Evolutionary conservation across 345 rosid genomes (phyloP), one percentile per base, ranked within the genome.

Genomic region (Angophora floribunda): DNA sequence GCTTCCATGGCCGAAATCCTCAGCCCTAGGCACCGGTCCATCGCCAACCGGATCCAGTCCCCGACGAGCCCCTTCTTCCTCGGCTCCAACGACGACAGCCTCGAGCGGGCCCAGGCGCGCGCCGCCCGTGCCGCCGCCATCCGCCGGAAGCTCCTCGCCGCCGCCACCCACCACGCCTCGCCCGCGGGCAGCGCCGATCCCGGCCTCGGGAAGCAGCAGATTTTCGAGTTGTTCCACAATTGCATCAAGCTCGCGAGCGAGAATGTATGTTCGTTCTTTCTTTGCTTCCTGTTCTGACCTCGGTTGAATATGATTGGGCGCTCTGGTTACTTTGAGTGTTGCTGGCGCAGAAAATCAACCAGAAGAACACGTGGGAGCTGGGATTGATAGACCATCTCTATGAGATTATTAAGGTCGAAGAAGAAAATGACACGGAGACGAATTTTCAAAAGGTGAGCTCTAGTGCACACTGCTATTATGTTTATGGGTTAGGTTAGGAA

Each of bases 201-300:
- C 24, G 91, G 93, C 91, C 97, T 96, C 32, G 95, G 92, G 88
- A 94, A 95, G 91, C 93, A 95, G 87, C 98, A 96, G 91, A 97
- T 97, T 87, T 92, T 97, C 70, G 99, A 95, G 53, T 91, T 97
- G 92, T 96, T 95, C 86, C 96, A 93, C 84, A 97, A 97, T 32
- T 96, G 99, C 93, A 96, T 97, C 94, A 97, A 96, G 92, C 93
- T 97, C 87, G 99, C 99, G 52, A 96, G 98, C 88, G 99, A 96
- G 94, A 97, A 97, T 90, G 99, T 97, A 70, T 70, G 94, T 87
- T 52, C 50, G 32, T 90, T 12, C 16, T 87, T 63, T 17, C 11
- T 53, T 6, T 65, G 41, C 52, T 57, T 85, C 50, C 22, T 22
- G 8, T 45, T 85, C 45, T 50, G 47, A 24, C 61, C 75, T 13